Conservation (phyloP, 2,329 filamentous ascomycete genomes). For the Chrysoporthe deuterocubensis region DNA sequence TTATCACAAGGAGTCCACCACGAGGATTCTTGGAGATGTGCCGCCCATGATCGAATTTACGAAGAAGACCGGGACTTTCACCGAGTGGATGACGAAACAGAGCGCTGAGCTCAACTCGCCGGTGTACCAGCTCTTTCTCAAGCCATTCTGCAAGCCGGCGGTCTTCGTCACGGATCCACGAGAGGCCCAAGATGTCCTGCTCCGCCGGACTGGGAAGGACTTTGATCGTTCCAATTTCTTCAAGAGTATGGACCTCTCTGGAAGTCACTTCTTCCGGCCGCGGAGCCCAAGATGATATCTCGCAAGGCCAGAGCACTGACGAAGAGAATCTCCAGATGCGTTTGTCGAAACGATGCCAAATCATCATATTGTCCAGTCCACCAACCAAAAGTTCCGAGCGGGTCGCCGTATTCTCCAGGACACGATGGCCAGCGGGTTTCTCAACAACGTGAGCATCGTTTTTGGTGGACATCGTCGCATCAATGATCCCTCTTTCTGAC, state of each 20-base stretch:
- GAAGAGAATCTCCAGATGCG: conserved; percentile 23
- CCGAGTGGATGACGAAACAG: conserved; percentile 23
- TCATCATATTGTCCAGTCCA: conserved; percentile 22
- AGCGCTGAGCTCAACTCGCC: conserved; percentile 17
- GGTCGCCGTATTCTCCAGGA: conserved; percentile 23
- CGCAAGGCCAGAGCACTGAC: background rate
- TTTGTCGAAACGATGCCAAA: conserved; percentile 20
- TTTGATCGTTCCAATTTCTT: conserved; percentile 23
- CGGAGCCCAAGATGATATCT: background rate
- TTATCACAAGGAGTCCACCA: conserved; percentile 23
- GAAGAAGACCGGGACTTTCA: conserved; percentile 4
- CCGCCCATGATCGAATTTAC: conserved; percentile 17
- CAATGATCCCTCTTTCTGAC: background rate
- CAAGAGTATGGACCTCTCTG: background rate
- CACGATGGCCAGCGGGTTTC: conserved; percentile 23
- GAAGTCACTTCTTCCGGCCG: background rate
- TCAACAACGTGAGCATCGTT: conserved; percentile 33
- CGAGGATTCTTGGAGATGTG: conserved; percentile 26
- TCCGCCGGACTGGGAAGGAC: conserved; percentile 26
- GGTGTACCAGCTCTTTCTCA: conserved; percentile 29
- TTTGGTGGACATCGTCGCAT: conserved; percentile 31
- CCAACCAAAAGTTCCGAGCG: conserved; percentile 18
- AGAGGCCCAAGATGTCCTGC: conserved; percentile 26
- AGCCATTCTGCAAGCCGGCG: conserved; percentile 20
- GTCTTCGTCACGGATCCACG: conserved; percentile 28